Base-by-base conservation (phyloP, 2,329 filamentous ascomycete genomes). In the Cladosporium sp. region DNA sequence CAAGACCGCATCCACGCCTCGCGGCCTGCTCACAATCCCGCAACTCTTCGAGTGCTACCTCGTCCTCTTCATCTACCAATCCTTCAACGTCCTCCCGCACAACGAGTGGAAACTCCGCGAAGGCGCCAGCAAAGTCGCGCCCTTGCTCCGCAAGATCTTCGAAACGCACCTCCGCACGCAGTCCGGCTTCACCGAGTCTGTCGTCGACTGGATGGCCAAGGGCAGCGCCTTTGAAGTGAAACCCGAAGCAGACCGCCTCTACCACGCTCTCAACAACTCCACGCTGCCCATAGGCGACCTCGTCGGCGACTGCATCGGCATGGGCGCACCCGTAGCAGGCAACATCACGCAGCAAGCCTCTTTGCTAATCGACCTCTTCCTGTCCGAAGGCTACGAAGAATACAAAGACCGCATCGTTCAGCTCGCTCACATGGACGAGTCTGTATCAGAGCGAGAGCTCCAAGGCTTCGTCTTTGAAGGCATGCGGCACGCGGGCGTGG, bases 1-100 rank as follows among this genome's bases (percentile, higher is more conserved):
- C 46, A 91, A 91, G 79, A 88, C 86, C 0, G 74, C 76, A 2
- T 80, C 86, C 13, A 85, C 87, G 59, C 85, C 86, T 2, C 85
- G 82, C 69, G 89, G 89, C 2, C 61, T 85, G 8, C 54, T 85
- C 21, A 78, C 80, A 0, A 70, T 82, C 18, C 76, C 81, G 14
- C 79, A 85, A 66, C 75, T 80, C 0, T 85, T 84, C 70, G 78
- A 76, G 1, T 76, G 77, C 21, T 82, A 77, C 70, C 74, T 82
- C 6, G 77, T 79, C 8, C 71, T 83, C 1, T 82, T 81, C 76
- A 78, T 81, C 70, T 85, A 84, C 72, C 82, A 85, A 66, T 80
- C 76, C 76, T 84, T 85, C 79, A 85, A 85, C 72, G 79, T 85
- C 68, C 74, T 83, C 48, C 82, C 83, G 0, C 71, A 63, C 21